A percentile compares a stretch with the other conserved stretches of the same genome.
These are phyloP conservation scores for Melocanna baccifera DNA, from an alignment of 176 grass and related monocot species.

Conservation along the genomic window DNA sequence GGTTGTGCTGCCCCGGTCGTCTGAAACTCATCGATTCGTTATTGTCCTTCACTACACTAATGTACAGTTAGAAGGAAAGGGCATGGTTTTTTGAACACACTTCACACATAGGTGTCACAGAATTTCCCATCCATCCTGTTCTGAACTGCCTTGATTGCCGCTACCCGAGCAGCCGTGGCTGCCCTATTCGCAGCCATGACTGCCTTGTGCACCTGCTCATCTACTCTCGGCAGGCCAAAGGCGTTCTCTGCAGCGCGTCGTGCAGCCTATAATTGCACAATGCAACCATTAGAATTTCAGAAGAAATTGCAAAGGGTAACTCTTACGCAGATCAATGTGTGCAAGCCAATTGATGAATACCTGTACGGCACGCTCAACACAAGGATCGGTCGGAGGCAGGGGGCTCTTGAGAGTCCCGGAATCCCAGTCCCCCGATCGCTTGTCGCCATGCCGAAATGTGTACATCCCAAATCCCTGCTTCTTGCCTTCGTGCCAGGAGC, in stretches of 20 bases:
- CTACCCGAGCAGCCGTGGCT: slow-evolving; percentile 47
- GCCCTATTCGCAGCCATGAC: slow-evolving; percentile 52
- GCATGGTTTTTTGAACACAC: slow-evolving; percentile 22
- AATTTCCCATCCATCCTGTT: slow-evolving; percentile 73
- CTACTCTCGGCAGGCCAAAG: slow-evolving; percentile 29
- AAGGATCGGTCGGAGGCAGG: slow-evolving; percentile 30
- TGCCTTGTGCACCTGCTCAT: slow-evolving; percentile 58
- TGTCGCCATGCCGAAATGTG: slow-evolving; percentile 40
- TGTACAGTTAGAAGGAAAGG: slow-evolving; percentile 58
- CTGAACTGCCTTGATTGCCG: slow-evolving; percentile 66
- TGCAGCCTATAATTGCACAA: slow-evolving; percentile 40
- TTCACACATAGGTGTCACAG: slow-evolving; percentile 60
- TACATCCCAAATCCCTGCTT: slow-evolving; percentile 73
- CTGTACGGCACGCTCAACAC: slow-evolving; percentile 45
- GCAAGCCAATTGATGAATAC: slow-evolving; percentile 24
- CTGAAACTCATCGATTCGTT: slow-evolving; percentile 53
- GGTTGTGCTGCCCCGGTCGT: slow-evolving; percentile 54
- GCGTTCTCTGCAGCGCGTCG: slow-evolving; percentile 38
- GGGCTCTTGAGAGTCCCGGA: slow-evolving; percentile 41
- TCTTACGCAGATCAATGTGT: neutral
- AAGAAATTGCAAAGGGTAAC: slow-evolving; percentile 8
- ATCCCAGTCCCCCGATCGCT: slow-evolving; percentile 56
- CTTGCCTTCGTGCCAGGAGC: slow-evolving; percentile 75
- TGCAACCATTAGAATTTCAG: slow-evolving; percentile 23
- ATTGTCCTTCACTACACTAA: slow-evolving; percentile 57